These are phyloP conservation scores for Leccinum variicolor DNA, from an alignment of 768 basidiomycete species.

Conservation along the genomic window DNA sequence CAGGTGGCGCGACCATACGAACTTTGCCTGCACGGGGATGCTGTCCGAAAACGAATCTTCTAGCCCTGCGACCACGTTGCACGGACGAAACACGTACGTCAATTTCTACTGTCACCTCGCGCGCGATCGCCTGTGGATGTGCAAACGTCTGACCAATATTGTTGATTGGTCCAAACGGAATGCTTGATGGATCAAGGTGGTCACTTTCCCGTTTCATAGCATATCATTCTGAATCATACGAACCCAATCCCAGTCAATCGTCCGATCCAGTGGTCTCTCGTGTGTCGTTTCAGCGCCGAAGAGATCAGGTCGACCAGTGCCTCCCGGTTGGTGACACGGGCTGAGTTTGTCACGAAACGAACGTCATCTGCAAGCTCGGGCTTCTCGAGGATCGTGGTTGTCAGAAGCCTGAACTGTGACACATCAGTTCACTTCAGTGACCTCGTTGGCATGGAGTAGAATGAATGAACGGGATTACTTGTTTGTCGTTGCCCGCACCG, in stretches of 20 bases:
- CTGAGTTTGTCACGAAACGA: constrained; percentile 69
- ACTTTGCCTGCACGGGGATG: constrained; percentile 75
- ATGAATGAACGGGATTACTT: constrained; percentile 42
- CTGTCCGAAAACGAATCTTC: constrained; percentile 30
- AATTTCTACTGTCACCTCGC: constrained; percentile 72
- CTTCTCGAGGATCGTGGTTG: constrained; percentile 55
- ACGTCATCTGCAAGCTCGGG: constrained; percentile 58
- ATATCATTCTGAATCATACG: constrained; percentile 22
- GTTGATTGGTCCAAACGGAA: constrained; percentile 91
- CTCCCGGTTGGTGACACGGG: constrained; percentile 71
- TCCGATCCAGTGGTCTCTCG: constrained; percentile 72
- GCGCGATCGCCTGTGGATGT: constrained; percentile 81
- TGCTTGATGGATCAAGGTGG: constrained; percentile 37
- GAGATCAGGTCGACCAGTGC: constrained; percentile 70
- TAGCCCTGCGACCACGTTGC: constrained; percentile 23
- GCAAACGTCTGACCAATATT: constrained; percentile 85
- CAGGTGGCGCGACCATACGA: constrained; percentile 78
- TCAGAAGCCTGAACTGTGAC: constrained; percentile 66
- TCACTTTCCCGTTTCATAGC: constrained; percentile 1
- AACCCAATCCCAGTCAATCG: constrained; percentile 77
- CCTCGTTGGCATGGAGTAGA: not conserved
- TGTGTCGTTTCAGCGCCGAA: constrained; percentile 49
- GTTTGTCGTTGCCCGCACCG: constrained; percentile 87
- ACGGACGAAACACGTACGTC: constrained; percentile 51
- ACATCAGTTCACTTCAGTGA: constrained; percentile 12